Conservation (phyloP, 306 rosid genomes). For the Cercis canadensis region DNA sequence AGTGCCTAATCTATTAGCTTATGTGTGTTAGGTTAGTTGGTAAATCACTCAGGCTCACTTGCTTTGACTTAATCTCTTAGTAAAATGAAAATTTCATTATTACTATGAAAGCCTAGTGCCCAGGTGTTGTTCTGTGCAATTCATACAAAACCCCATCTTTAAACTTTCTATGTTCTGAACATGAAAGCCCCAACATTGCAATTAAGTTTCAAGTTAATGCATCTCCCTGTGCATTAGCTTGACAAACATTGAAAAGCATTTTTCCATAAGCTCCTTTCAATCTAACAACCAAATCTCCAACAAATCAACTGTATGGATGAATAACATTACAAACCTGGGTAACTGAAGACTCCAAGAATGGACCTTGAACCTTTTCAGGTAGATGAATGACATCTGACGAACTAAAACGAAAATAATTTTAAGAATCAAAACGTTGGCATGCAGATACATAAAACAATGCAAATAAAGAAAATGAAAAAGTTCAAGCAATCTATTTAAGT, state of each 20-base stretch:
- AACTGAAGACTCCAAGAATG: constrained; percentile 70
- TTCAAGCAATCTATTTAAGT: constrained; percentile 26
- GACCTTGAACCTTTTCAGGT: constrained; percentile 88
- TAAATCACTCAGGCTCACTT: too few species aligned
- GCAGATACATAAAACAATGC: constrained; percentile 14
- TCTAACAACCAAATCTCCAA: constrained; percentile 26
- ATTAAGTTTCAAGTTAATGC: too few species aligned
- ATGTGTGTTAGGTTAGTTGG: too few species aligned
- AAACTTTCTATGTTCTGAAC: constrained; percentile 25
- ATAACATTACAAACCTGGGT: constrained; percentile 59
- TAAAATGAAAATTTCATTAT: too few species aligned
- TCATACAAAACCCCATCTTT: constrained; percentile 30
- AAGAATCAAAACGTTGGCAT: constrained; percentile 25
- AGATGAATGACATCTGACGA: constrained; percentile 65
- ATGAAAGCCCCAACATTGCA: constrained; percentile 16
- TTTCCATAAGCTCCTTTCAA: constrained; percentile 5
- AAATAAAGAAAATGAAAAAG: constrained; percentile 21
- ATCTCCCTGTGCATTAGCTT: constrained; percentile 13
- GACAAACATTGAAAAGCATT: constrained; percentile 8
- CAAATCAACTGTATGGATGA: constrained; percentile 27
- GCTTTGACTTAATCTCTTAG: too few species aligned
- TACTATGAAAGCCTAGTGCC: too few species aligned
- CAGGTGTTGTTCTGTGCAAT: neutral
- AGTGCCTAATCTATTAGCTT: too few species aligned
- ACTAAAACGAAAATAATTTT: constrained; percentile 40